Conservation (phyloP, 1,284 basidiomycete species). For the Ceratobasidium sp. region DNA sequence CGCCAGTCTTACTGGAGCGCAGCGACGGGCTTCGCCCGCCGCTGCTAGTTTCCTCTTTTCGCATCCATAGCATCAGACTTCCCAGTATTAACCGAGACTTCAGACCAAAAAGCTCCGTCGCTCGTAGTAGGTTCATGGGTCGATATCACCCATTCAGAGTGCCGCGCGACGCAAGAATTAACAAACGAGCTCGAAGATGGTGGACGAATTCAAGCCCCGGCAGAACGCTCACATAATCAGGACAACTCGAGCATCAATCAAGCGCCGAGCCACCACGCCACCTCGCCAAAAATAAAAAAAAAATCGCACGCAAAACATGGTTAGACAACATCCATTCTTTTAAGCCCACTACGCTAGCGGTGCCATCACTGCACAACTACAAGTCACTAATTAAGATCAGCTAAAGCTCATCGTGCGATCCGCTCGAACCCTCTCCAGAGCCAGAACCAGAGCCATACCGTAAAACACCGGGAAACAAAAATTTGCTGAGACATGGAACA, state of each 20-base stretch:
- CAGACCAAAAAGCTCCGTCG: background rate
- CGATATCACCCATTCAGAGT: slow-evolving; percentile 6
- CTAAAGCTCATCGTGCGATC: slow-evolving; percentile 42
- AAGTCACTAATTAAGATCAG: too few species aligned
- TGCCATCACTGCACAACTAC: too few species aligned
- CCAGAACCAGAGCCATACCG: slow-evolving; percentile 52
- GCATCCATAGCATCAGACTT: background rate
- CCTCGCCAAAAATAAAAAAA: too few species aligned
- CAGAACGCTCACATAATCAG: background rate
- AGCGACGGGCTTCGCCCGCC: too few species aligned
- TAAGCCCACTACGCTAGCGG: too few species aligned
- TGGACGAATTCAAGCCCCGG: background rate
- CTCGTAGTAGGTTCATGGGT: background rate
- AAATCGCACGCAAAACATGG: too few species aligned
- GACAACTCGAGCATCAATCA: background rate
- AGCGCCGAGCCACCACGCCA: background rate
- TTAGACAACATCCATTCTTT: too few species aligned
- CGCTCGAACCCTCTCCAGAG: slow-evolving; percentile 10
- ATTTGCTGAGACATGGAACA: too few species aligned
- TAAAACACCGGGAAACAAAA: too few species aligned
- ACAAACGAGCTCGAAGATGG: background rate
- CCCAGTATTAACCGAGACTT: too few species aligned
- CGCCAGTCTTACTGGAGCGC: too few species aligned
- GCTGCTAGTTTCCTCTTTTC: background rate
- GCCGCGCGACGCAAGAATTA: background rate